Base-by-base conservation (phyloP, 305 asterid species). In the Lippia alba region DNA sequence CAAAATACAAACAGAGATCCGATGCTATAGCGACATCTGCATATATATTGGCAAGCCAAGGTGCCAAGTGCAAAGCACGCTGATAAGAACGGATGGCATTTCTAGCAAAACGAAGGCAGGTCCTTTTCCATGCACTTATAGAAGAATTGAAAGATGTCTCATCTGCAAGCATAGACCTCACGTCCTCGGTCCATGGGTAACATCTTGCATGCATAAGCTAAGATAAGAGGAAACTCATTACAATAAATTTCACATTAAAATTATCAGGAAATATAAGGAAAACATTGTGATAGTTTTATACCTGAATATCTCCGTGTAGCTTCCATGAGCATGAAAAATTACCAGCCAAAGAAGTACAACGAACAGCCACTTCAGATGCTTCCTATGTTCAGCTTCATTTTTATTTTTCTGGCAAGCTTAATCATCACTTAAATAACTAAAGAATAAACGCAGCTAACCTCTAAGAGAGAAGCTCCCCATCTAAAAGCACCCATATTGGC, bases 291-390 rank as follows among this genome's bases (percentile, higher is more conserved):
- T n/a, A 49, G 17, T 5, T n/a, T 49, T 61, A 54, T 81, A 94
- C 99, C 98, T 92, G 93, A 79, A 94, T 92, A 76, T 94, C 99
- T 64, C 99, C 99, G 68, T 82, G 94, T 72, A 94, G 87, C 90
- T 94, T 94, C 99, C 99, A 94, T 61, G 84, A 73, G 71, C 96
- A 90, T 57, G 98, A 87, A 50, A 87, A 69, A 78, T 86, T 90
- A 61, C 89, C 83, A 66, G 88, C 86, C 66, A 94, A 81, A 46
- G 85, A 77, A 68, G 93, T 83, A 76, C 92, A 78, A 39, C 63
- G 71, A 58, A 75, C 39, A 40, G 93, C 86, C 68, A 87, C 90
- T 70, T 85, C 85, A 76, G 94, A 83, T 63, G 98, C 98, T 86
- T 94, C 99, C 99, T 94, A 72, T 71, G 64, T 66, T 69, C 61